Base-by-base conservation (phyloP, 2,329 filamentous ascomycete genomes). In the Cryphonectria carpinicola region DNA sequence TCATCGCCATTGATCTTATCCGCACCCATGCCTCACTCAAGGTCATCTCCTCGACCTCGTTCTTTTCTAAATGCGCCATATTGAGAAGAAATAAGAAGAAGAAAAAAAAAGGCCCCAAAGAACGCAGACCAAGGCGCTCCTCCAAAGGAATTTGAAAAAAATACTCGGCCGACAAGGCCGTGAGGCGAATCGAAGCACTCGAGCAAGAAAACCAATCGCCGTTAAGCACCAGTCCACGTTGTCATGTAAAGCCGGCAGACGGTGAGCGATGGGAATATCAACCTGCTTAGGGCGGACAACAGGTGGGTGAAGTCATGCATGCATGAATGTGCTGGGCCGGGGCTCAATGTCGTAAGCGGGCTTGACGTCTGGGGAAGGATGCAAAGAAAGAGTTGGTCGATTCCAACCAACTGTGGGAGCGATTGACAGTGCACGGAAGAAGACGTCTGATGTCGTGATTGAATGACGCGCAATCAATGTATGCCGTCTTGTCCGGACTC, bases 1-100 rank as follows among this genome's bases (percentile, higher is more conserved):
- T 70, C 56, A 56, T 54, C 4, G 32, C 46, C 32, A 73, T 68
- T 35, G 54, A 56, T 41, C 66, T 72, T 60, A 70, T 70, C 61
- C 66, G 71, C 22, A 66, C 65, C 67, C 70, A 72, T 32, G 70
- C n/a, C 43, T 72, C 72, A 22, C 37, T 37, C 56, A 72, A 68
- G 39, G 66, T 71, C 65, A 70, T 66, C 28, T 72, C 72, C 35
- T 73, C 70, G 41, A 49, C 65, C 22, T 70, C 67, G 37, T 41
- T 54, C 17, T 41, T 37, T 39, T 65, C 61, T 52, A 62, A 60
- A 32, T 46, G 22, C 22, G 71, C 65, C 71, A 41, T 25, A 11
- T n/a, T n/a, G 22, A 19, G 8, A 63, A 17, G 32, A 28, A 19
- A 39, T 22, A 13, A 39, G 5, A n/a, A 32, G 2, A 4, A 6